A percentile compares a stretch with the other conserved stretches of the same genome.
Evolutionary conservation across 495 filamentous ascomycete genomes (phyloP).

Genomic region (Daldinia caldariorum): DNA sequence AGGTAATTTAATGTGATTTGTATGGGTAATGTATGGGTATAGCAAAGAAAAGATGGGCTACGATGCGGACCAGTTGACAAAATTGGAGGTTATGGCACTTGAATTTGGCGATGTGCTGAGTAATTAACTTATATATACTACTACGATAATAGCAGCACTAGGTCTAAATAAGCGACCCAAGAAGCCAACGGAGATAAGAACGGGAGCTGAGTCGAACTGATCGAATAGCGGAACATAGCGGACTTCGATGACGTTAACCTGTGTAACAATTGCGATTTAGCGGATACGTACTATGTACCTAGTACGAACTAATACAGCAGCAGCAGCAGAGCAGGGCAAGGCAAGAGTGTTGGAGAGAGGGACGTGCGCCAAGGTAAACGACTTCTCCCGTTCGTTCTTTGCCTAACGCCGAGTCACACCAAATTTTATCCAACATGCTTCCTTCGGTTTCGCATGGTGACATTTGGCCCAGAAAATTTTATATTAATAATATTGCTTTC

Average conservation of each 20-base stretch:
- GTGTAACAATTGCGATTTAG: slow-evolving; percentile 5
- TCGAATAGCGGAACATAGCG: slow-evolving; percentile 2
- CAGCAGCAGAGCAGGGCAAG: too few relatives aligned
- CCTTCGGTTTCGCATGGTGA: not conserved
- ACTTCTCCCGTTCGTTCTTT: not conserved
- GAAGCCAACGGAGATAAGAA: too few relatives aligned
- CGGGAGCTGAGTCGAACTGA: not conserved
- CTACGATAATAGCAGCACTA: too few relatives aligned
- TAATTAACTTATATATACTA: not conserved
- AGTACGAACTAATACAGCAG: too few relatives aligned
- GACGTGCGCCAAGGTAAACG: too few relatives aligned
- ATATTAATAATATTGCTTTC: not conserved
- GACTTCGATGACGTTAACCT: not conserved
- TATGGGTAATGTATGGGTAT: too few relatives aligned
- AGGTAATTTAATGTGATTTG: too few relatives aligned
- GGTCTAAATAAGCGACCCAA: too few relatives aligned
- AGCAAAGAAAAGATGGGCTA: too few relatives aligned
- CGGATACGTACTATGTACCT: too few relatives aligned
- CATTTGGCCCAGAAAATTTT: not conserved
- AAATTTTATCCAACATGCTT: not conserved
- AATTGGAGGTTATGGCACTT: not conserved
- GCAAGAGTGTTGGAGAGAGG: too few relatives aligned
- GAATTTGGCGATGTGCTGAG: not conserved
- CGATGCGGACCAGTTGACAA: not conserved
- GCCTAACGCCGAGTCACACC: not conserved